Evolutionary conservation across 139 green algal genomes (phyloP), one percentile per base, ranked within the genome.

Genomic region (Chlorella sorokiniana): DNA sequence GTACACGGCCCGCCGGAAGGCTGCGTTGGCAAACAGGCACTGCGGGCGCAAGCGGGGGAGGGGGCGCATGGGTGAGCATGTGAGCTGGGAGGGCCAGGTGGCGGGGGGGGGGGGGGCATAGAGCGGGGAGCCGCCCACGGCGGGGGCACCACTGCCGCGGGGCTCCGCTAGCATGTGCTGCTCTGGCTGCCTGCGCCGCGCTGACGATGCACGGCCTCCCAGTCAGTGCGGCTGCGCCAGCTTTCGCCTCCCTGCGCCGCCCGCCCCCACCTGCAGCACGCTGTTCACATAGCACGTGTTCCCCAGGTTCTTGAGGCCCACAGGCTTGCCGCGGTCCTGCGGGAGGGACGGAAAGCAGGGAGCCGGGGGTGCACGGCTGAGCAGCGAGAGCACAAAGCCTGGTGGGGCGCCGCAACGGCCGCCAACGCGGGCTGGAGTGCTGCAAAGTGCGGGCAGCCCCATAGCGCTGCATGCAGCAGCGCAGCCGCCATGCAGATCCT

Each of bases 271-370:
- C 68, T 75, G 68, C 65, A 98, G 86, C 37, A 92, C 93, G 20
- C 80, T 88, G 83, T 96, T 97, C 14, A 94, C 89, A 81, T 98
- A 98, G 90, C 94, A 98, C 7, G 94, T 97, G 86, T 95, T 94
- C 61, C 94, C 94, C 20, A 97, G 86, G 86, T 98, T 98, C 69
- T 82, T 83, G 56, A 98, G 83, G 0, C 94, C 94, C 23, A 84
- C 86, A 0, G 93, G 94, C 25, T 41, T 9, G 37, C n/a, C 33
- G 35, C 31, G 37, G 41, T 81, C 41, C 75, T 81, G 75, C 69
- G 44, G n/a, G 3, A n/a, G 33, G 3, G 31, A 25, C 6, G 8
- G 37, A 38, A 42, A 18, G 56, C 63, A n/a, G 14, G 48, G 27
- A 7, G 83, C 70, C 81, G 48, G 14, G 16, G 48, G 48, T 59